Evolutionary conservation across 345 rosid species (phyloP), one percentile per base, ranked within the genome.

Genomic region (Bruguiera parviflora): DNA sequence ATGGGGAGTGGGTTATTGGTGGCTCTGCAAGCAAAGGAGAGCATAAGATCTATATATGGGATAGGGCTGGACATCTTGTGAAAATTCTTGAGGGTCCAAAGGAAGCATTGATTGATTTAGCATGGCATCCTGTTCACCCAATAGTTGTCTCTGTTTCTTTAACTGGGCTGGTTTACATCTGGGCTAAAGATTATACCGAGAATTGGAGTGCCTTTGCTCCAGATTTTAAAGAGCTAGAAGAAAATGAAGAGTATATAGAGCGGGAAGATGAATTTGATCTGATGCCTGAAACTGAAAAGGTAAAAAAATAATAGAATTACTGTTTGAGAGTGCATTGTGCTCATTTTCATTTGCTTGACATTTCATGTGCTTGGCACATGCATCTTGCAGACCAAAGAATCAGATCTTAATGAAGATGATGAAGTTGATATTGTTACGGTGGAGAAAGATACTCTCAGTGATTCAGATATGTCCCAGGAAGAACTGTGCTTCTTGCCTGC

Each of bases 161-260:
- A 78, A 86, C 92, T 18, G 99, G 99, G 66, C 69, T 91, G 78
- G 96, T 92, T 69, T 96, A 96, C 81, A 86, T 96, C 33, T 96
- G 99, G 99, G 99, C 98, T 39, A 96, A 96, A 80, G 99, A 96
- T 66, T 89, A 96, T 73, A 90, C 96, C 3, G 99, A 96, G 82
- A 96, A 96, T 63, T 96, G 98, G 99, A 96, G 99, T 73, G 98
- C 99, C 39, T 96, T 96, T 83, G 99, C 99, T 72, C 98, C 99
- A 4, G 99, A 96, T 78, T 95, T 95, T 72, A 95, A 92, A 77
- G 99, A 95, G 87, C 97, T 96, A 6, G 98, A 92, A 85, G 99
- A 96, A 79, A 96, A 96, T 74, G 99, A 96, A 79, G 99, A 96
- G 81, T 95, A 95, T 60, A 90, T 95, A 60, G 98, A 95, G 84